Evolutionary conservation across 805 yeast species (phyloP), one percentile per base, ranked within the genome.

Genomic region (Yamadazyma phyllophila): DNA sequence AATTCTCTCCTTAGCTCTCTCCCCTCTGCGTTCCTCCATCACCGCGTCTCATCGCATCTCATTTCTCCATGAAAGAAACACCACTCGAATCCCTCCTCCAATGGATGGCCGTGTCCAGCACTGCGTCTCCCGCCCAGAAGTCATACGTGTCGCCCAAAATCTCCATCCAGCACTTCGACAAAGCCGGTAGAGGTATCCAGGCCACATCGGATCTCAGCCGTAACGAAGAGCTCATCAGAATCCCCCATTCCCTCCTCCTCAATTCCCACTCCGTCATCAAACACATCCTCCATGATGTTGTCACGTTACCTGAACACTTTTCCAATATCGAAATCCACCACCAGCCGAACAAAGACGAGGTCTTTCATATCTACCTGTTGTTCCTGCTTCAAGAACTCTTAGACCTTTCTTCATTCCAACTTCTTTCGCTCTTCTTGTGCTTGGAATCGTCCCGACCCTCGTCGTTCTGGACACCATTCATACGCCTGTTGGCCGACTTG

Each of bases 381-480:
- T 51, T 77, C 3, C 35, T 50, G 7, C 44, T 59, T 7, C 63
- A 68, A 0, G 64, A 67, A n/a, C 48, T 84, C 7, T 16, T 44
- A 70, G 9, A 49, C 55, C 11, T 85, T 35, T 63, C 79, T 2
- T 82, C 90, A 2, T 81, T 83, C 57, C 91, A 85, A 60, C 56
- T 85, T 32, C 53, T 83, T 6, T 55, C 80, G 0, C 54, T 84
- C 45, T 85, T 70, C 53, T 44, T 82, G 2, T 60, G 68, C 4
- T 55, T 78, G 12, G 87, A 82, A 52, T 51, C 45, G 2, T 56
- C 55, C 31, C 59, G 83, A 40, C 62, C 58, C 15, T 4, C 17
- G 1, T 36, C 45, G 0, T 81, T 72, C 56, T 88, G 95, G 95
- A 58, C 61, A 35, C 88, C 88, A 0, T 88, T 88, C 59, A 61